These are phyloP conservation scores for Eremochloa ophiuroides DNA, from an alignment of 176 grass and related monocot genomes.

Conservation along the genomic window DNA sequence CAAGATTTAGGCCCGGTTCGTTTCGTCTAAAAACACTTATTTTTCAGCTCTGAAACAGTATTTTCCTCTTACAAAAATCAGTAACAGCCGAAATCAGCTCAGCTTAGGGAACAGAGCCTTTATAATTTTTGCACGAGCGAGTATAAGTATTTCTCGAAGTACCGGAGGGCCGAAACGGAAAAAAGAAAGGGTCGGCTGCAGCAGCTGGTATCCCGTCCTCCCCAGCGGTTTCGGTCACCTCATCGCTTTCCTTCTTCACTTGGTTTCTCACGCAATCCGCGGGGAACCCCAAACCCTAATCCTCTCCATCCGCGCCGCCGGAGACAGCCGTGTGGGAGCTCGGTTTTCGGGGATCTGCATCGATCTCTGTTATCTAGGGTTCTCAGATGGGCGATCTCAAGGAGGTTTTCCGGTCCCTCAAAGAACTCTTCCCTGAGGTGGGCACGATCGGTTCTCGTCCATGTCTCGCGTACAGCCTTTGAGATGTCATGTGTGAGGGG, in stretches of 20 bases:
- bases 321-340: neutral
- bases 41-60: too few species aligned
- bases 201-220: neutral
- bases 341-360: neutral
- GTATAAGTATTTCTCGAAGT: too few species aligned
- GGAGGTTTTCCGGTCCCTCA: conserved; percentile 43
- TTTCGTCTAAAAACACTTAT: too few species aligned
- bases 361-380: neutral
- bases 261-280: neutral
- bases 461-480: neutral
- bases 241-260: neutral
- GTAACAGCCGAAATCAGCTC: too few species aligned
- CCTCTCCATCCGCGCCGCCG: neutral
- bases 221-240: neutral
- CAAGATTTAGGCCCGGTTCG: too few species aligned
- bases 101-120: too few species aligned
- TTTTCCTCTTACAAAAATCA: too few species aligned
- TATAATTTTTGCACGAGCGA: too few species aligned
- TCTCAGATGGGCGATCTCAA: conserved; percentile 39
- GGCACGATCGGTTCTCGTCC: neutral
- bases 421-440: conserved; percentile 46
- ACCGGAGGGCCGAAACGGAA: neutral
- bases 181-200: neutral
- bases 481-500: neutral
- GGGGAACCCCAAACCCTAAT: conserved; percentile 36